Conservation (phyloP, 2,329 filamentous ascomycete species). For the Amesomyces nigricolor region DNA sequence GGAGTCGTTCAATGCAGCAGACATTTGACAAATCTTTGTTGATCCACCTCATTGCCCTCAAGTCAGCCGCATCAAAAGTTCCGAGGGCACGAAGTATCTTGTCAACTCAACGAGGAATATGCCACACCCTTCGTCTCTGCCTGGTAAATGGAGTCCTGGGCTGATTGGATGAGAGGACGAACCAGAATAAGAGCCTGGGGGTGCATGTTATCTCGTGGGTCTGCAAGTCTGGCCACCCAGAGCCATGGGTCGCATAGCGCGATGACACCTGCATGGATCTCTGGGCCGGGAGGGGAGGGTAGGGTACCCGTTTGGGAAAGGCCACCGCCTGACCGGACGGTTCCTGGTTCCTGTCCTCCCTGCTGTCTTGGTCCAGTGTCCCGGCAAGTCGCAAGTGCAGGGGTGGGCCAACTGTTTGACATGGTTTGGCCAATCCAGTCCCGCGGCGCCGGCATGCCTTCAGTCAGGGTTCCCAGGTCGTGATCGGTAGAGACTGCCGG, state of each 20-base stretch:
- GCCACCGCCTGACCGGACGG: neutral
- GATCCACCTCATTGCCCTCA: no score
- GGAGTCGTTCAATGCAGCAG: no score
- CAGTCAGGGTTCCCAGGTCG: neutral
- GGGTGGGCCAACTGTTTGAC: neutral
- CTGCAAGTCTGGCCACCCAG: neutral
- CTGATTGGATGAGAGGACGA: neutral
- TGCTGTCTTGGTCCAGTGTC: neutral
- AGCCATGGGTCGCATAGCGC: neutral
- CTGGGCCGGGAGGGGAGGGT: neutral
- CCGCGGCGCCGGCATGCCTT: no score
- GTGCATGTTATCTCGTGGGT: no score
- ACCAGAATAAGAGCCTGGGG: no score
- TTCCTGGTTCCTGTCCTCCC: neutral
- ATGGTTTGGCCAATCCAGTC: neutral
- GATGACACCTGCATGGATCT: slow-evolving; percentile 2
- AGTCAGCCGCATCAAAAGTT: no score
- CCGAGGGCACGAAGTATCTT: no score
- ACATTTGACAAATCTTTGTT: no score
- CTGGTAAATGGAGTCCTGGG: neutral
- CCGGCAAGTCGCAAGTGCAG: neutral
- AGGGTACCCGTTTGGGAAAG: slow-evolving; percentile 5
- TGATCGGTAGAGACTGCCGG: no score
- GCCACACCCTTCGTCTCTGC: no score
- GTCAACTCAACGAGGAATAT: no score